These are phyloP conservation scores for Biscogniauxia mediterranea DNA, from an alignment of 2,329 filamentous ascomycete species.

Conservation along the genomic window DNA sequence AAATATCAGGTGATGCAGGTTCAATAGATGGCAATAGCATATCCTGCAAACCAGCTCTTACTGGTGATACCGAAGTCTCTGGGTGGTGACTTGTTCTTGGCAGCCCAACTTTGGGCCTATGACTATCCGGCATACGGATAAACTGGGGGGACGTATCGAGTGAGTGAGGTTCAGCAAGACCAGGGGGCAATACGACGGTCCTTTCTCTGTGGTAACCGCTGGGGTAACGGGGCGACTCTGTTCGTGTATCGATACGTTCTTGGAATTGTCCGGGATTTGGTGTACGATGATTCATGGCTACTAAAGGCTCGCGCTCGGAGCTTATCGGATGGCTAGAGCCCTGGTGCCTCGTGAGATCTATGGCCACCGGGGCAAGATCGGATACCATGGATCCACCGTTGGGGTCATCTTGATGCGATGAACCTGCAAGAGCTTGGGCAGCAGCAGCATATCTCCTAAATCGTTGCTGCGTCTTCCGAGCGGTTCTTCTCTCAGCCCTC, in stretches of 20 bases:
- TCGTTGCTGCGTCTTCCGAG: slow-evolving; percentile 30
- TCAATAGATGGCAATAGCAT: slow-evolving; percentile 34
- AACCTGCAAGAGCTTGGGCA: slow-evolving; percentile 30
- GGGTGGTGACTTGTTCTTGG: slow-evolving; percentile 12
- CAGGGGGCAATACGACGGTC: slow-evolving; percentile 6
- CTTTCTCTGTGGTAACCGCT: slow-evolving; percentile 7
- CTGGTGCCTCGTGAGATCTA: slow-evolving; percentile 23
- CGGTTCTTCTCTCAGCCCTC: slow-evolving; percentile 27
- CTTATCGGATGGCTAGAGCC: slow-evolving; percentile 10
- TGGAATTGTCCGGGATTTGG: slow-evolving; percentile 13
- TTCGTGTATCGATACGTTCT: slow-evolving; percentile 12
- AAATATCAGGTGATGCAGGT: slow-evolving; percentile 26
- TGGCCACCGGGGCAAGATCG: slow-evolving; percentile 15
- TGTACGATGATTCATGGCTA: slow-evolving; percentile 10
- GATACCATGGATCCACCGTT: slow-evolving; percentile 15
- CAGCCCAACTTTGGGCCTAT: slow-evolving; percentile 35
- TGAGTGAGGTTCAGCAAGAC: slow-evolving; percentile 9
- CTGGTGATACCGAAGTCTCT: slow-evolving; percentile 24
- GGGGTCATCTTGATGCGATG: slow-evolving; percentile 14
- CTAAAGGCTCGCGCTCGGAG: slow-evolving; percentile 17
- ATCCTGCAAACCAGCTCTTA: slow-evolving; percentile 31
- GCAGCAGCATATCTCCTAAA: slow-evolving; percentile 36
- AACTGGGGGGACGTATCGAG: slow-evolving; percentile 19
- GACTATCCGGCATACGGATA: slow-evolving; percentile 23
- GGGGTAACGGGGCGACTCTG: slow-evolving; percentile 9